Evolutionary conservation across 306 rosid genomes (phyloP), one percentile per base, ranked within the genome.

Genomic region (Dalbergia cultrata): DNA sequence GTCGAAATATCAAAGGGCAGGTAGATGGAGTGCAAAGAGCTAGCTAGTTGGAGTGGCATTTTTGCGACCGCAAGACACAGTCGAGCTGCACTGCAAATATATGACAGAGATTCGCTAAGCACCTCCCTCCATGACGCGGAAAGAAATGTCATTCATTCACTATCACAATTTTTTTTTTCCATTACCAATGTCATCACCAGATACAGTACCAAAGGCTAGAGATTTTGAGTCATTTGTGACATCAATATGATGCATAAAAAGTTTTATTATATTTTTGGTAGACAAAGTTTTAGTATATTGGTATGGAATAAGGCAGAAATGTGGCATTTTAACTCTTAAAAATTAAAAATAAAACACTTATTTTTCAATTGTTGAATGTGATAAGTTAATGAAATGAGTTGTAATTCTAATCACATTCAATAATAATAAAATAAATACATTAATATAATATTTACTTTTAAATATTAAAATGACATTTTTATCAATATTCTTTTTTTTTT

Each of bases 81-180:
- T 67, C 75, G 57, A 78, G 33, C 59, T 60, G 58, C 74, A 72
- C 52, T 58, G 35, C 79, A 2, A 2, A 17, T 54, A 33, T 61
- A 10, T 54, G 67, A 50, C 61, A 73, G 74, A 72, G 74, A 80
- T 73, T 80, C 84, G 7, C 73, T 73, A 71, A 62, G 58, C 61
- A 47, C 63, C 1, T 9, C 31, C 7, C 31, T 33, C 64, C 17
- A 67, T 5, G 39, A 68, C 5, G 49, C 76, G 21, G 63, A 70
- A 72, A 80, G 68, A 80, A 72, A 73, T 72, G 68, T 66, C 83
- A 62, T 52, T 72, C 67, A n/a, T 52, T 33, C 77, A 8, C 63
- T 12, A n/a, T 67, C 58, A 77, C 43, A 65, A 16, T 5, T 18
- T 62, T 9, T 5, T 2, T 16, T 3, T 10, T 7, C n/a, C 1